Percentiles rank a stretch among this genome's conserved stretches.
These are phyloP conservation scores for Verticillium nubilum DNA, from an alignment of 2,329 filamentous ascomycete genomes.

Conservation along the genomic window DNA sequence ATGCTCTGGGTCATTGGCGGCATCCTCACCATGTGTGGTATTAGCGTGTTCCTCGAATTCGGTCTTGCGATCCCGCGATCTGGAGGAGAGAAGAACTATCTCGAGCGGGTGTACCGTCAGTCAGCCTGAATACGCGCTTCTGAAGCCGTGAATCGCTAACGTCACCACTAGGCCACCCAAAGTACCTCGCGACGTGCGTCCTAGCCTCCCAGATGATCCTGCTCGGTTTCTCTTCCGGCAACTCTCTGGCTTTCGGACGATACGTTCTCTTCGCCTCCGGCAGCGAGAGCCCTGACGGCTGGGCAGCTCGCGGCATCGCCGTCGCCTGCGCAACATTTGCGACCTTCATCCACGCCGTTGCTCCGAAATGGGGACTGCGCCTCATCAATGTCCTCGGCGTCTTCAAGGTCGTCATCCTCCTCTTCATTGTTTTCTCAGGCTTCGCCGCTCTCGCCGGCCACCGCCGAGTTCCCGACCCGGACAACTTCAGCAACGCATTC, in stretches of 20 bases:
- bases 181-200: slow-evolving; percentile 53
- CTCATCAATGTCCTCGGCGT: slow-evolving; percentile 54
- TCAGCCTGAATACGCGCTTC: background rate
- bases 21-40: slow-evolving; percentile 51
- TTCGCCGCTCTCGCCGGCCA: slow-evolving; percentile 50
- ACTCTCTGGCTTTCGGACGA: slow-evolving; percentile 52
- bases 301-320: slow-evolving; percentile 52
- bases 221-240: slow-evolving; percentile 55
- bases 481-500: slow-evolving; percentile 55
- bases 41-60: slow-evolving; percentile 59
- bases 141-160: background rate
- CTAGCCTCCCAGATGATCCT: slow-evolving; percentile 57
- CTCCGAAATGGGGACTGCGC: slow-evolving; percentile 53
- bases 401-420: slow-evolving; percentile 54
- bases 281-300: slow-evolving; percentile 40
- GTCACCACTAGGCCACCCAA: slow-evolving; percentile 33
- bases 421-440: slow-evolving; percentile 58
- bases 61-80: slow-evolving; percentile 56
- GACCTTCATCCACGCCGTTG: slow-evolving; percentile 42
- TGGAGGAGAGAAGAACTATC: slow-evolving; percentile 62
- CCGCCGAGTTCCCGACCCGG: slow-evolving; percentile 39
- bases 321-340: slow-evolving; percentile 49
- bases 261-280: slow-evolving; percentile 53
- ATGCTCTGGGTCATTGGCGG: slow-evolving; percentile 27
- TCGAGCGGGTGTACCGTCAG: slow-evolving; percentile 52